Evolutionary conservation across 108 stramenopile genomes (phyloP).

Genomic region (Stephanodiscus minutulus): DNA sequence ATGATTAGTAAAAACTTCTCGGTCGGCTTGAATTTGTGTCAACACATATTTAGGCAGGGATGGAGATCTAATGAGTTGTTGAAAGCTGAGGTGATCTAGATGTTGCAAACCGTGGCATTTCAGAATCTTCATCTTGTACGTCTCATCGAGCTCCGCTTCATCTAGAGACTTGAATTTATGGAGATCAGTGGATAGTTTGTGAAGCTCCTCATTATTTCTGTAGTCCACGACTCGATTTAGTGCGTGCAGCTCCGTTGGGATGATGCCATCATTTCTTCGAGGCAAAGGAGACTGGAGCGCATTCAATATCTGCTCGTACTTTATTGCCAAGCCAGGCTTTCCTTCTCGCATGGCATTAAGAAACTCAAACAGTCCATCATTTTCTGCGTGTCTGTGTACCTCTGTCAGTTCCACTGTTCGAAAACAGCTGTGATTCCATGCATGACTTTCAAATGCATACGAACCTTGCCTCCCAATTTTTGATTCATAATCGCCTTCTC

Average conservation of each 20-base stretch:
- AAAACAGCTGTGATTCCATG: slow-evolving; percentile 28
- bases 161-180: slow-evolving; percentile 27
- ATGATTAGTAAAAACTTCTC: slow-evolving; percentile 19
- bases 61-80: slow-evolving; percentile 3
- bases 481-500: slow-evolving; percentile 17
- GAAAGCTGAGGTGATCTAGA: background rate
- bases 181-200: slow-evolving; percentile 23
- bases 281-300: slow-evolving; percentile 22
- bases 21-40: slow-evolving; percentile 14
- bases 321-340: slow-evolving; percentile 7
- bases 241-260: slow-evolving; percentile 60
- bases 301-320: slow-evolving; percentile 4
- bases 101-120: slow-evolving; percentile 12
- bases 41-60: background rate
- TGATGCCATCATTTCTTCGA: slow-evolving; percentile 40
- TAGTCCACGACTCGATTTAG: slow-evolving; percentile 51
- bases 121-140: slow-evolving; percentile 24
- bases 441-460: slow-evolving; percentile 55
- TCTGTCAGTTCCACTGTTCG: slow-evolving; percentile 38
- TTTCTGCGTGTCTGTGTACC: slow-evolving; percentile 52
- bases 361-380: slow-evolving; percentile 55
- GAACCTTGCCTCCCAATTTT: slow-evolving; percentile 42
- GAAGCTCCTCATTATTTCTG: slow-evolving; percentile 44
- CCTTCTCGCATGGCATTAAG: slow-evolving; percentile 54
- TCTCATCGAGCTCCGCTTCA: slow-evolving; percentile 23